Conservation (phyloP, 805 yeast species). For the Candida germanica region DNA sequence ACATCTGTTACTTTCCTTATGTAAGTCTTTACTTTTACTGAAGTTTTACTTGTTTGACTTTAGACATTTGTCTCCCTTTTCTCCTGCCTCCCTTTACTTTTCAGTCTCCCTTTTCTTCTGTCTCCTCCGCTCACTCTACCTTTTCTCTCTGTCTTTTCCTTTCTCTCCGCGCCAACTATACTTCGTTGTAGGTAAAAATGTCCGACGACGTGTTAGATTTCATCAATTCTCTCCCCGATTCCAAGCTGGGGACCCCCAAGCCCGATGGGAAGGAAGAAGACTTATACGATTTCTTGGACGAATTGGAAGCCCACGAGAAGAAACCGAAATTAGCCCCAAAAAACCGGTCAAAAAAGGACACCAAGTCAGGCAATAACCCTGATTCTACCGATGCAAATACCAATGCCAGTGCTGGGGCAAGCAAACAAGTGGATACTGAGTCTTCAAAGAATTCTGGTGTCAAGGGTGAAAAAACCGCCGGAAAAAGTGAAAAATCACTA, state of each 20-base stretch:
- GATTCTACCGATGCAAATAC: too few relatives aligned
- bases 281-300: constrained; percentile 58
- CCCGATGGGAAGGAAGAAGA: constrained; percentile 49
- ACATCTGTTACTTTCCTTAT: too few relatives aligned
- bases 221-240: constrained; percentile 74
- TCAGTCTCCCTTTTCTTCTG: too few relatives aligned
- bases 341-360: constrained; percentile 18
- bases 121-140: too few relatives aligned
- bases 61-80: too few relatives aligned
- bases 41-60: too few relatives aligned
- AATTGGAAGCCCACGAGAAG: constrained; percentile 61
- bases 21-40: too few relatives aligned
- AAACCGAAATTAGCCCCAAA: constrained; percentile 38
- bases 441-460: neutral
- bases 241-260: constrained; percentile 30
- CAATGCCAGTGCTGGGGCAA: too few relatives aligned
- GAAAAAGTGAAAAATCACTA: neutral
- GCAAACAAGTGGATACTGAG: neutral
- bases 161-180: constrained; percentile 9
- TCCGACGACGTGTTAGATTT: constrained; percentile 73
- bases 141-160: too few relatives aligned
- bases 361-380: constrained; percentile 1
- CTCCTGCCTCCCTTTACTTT: too few relatives aligned
- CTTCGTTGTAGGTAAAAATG: too few relatives aligned
- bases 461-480: neutral